Conservation (phyloP, 2,329 filamentous ascomycete genomes). For the Fusarium denticulatum region DNA sequence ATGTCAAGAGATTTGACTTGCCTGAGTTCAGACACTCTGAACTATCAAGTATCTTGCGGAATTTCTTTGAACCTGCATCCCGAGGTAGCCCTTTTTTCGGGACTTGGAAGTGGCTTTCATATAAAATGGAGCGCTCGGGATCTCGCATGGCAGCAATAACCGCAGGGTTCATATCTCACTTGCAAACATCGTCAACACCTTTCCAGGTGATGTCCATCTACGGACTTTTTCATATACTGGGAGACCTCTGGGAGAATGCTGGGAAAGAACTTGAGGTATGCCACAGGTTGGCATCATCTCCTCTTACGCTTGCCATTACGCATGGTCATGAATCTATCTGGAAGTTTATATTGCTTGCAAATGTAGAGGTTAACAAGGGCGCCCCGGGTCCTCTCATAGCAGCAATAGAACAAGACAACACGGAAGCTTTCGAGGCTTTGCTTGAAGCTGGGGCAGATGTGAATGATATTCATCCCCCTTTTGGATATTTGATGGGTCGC, state of each 20-base stretch:
- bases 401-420: accelerated
- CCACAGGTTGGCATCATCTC: accelerated
- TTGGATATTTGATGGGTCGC: too few relatives aligned
- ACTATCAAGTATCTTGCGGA: accelerated
- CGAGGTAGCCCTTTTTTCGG: accelerated
- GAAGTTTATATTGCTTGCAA: neutral
- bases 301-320: accelerated
- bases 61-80: accelerated
- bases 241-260: accelerated
- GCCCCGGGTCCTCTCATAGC: accelerated
- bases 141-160: too few relatives aligned
- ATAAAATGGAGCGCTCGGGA: too few relatives aligned
- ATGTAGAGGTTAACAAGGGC: neutral
- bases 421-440: accelerated
- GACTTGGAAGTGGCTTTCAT: too few relatives aligned
- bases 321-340: accelerated
- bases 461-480: neutral
- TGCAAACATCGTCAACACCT: neutral
- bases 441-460: neutral
- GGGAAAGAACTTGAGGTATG: accelerated
- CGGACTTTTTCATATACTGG: accelerated
- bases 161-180: too few relatives aligned
- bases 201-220: accelerated
- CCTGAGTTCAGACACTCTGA: accelerated
- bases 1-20: accelerated